Conservation (phyloP, 2,329 filamentous ascomycete species). For the Lojkania enalia region DNA sequence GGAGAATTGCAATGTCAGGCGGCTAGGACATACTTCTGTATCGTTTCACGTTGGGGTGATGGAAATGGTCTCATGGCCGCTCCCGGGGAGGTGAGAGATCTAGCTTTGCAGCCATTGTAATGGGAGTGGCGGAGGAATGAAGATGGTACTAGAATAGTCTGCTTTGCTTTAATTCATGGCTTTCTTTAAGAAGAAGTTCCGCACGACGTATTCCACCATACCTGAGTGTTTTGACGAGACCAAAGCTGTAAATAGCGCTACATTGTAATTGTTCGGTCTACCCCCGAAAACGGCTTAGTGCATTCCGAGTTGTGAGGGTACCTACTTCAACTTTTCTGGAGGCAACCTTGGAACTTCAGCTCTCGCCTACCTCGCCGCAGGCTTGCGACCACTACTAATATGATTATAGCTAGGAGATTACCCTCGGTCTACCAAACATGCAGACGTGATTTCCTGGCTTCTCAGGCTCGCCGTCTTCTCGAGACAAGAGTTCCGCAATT, state of each 20-base stretch:
- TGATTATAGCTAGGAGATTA: conserved; percentile 35
- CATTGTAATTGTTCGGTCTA: no score
- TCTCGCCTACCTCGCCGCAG: conserved; percentile 1
- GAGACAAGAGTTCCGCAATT: not conserved
- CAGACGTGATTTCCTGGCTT: conserved; percentile 33
- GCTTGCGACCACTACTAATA: conserved; percentile 22
- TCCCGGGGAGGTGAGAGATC: conserved; percentile 33
- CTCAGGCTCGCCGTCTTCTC: conserved; percentile 26
- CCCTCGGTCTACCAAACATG: conserved; percentile 39
- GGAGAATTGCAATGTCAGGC: conserved; percentile 26
- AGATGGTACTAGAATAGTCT: conserved; percentile 13
- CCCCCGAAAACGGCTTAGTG: conserved; percentile 24
- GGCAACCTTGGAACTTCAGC: conserved; percentile 6
- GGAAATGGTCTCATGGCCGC: conserved; percentile 23
- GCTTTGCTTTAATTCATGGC: conserved; percentile 18
- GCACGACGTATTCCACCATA: no score
- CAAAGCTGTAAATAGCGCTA: no score
- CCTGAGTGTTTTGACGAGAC: no score
- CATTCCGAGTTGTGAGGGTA: conserved; percentile 20
- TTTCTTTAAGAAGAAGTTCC: conserved; percentile 12
- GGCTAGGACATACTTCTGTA: conserved; percentile 21
- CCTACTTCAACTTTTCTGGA: conserved; percentile 37
- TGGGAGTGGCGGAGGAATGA: conserved; percentile 12
- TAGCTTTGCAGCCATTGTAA: conserved; percentile 32
- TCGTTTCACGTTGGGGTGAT: not conserved